phyloP scores from a whole-genome alignment of 805 yeast genomes.

The Suhomyces sp. region DNA sequence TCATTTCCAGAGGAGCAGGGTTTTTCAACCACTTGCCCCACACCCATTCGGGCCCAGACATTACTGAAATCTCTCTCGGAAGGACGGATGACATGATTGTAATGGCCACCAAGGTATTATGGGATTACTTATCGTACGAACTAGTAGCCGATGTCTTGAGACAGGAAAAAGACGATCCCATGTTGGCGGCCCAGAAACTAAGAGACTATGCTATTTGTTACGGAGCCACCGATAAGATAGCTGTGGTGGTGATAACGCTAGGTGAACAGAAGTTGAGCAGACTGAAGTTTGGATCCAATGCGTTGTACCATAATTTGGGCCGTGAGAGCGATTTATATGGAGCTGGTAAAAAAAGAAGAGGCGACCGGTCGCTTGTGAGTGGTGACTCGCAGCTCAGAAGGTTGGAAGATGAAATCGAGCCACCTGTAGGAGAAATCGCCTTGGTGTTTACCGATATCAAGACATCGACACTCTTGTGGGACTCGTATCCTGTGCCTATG shows the following conservation, averaged over 20 bases:
- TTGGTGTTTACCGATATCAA: slow-evolving; percentile 97
- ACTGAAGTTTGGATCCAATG: slow-evolving; percentile 25
- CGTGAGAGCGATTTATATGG: slow-evolving; percentile 33
- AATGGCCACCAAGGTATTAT: slow-evolving; percentile 76
- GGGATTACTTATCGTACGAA: slow-evolving; percentile 82
- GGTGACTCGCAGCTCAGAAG: slow-evolving; percentile 81
- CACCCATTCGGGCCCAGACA: slow-evolving; percentile 83
- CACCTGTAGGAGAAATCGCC: slow-evolving; percentile 92
- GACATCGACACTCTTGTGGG: slow-evolving; percentile 93
- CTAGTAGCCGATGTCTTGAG: slow-evolving; percentile 89
- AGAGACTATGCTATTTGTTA: slow-evolving; percentile 93
- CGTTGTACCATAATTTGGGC: slow-evolving; percentile 38
- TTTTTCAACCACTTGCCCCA: slow-evolving; percentile 83
- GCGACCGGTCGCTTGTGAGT: slow-evolving; percentile 43
- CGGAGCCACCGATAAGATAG: slow-evolving; percentile 76
- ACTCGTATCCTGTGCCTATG: slow-evolving; percentile 88
- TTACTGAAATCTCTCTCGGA: slow-evolving; percentile 56
- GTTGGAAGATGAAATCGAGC: slow-evolving; percentile 84
- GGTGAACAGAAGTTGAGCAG: slow-evolving; percentile 46
- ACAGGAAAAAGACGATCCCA: slow-evolving; percentile 76
- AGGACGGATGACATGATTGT: slow-evolving; percentile 80
- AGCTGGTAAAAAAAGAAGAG: slow-evolving; percentile 37
- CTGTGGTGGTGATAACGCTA: slow-evolving; percentile 76
- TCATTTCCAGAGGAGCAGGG: slow-evolving; percentile 90
- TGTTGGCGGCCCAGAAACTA: slow-evolving; percentile 87